Evolutionary conservation across 2,329 filamentous ascomycete genomes (phyloP), one percentile per base, ranked within the genome.

Genomic region (Xylaria sp.): DNA sequence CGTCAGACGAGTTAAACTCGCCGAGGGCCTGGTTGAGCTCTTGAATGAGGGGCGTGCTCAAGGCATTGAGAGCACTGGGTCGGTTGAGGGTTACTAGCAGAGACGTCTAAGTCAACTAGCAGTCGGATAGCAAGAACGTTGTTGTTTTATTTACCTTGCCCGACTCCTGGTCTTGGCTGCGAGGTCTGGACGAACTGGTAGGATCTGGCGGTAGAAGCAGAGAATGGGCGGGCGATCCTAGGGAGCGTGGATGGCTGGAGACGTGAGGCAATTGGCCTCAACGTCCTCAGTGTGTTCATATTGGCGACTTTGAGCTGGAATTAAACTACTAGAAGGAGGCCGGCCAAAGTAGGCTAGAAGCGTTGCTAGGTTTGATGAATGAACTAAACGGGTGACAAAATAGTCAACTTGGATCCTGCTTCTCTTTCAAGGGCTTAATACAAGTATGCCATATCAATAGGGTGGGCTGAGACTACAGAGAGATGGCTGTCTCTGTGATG

Each of bases 11-110:
- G 68, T 93, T 89, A 75, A 92, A 86, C 54, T 83, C 79, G 58
- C 75, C 76, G 50, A 96, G 83, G 29, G 90, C 90, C 63, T 87
- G 76, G 75, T 96, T 96, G 63, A 99, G 84, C 77, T 99, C 94
- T 63, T 78, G 80, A 72, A 99, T 96, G 46, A 99, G 86, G 8
- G 93, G 91, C 6, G 90, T 94, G 75, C 84, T 93, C 61, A 99
- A 85, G 42, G 94, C 94, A 73, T 99, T 99, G 69, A 96, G 86
- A 41, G 93, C 92, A 80, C 95, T 96, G 59, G 94, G 94, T 41
- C 94, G 89, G 81, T 95, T 91, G 62, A 99, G 80, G 13, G 92
- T 94, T 68, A 97, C 93, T 97, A 64, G 4, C 41, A 43, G 21
- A 43, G 6, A 44, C 42, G 47, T 44, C 53, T 59, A 52, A 51